Evolutionary conservation across 164 flowering plant species (phyloP).

Genomic region (Magnolia kwangsiensis): DNA sequence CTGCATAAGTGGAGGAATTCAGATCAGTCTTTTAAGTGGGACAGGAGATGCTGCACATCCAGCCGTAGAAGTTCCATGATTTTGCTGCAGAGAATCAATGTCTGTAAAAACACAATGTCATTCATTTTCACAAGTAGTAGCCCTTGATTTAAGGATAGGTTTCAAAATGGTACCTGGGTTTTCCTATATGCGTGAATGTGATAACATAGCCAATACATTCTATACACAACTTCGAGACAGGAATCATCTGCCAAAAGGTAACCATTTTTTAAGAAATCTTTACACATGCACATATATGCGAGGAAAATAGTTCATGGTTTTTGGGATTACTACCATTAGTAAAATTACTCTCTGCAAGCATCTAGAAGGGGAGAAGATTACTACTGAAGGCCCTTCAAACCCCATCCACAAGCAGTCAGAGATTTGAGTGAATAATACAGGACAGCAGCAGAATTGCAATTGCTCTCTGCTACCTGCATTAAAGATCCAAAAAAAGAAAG

Average conservation of each 20-base stretch:
- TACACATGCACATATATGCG: not conserved
- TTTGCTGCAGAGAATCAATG: slow-evolving; percentile 59
- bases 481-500: no score
- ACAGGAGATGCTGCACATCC: slow-evolving; percentile 94
- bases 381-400: no score
- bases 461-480: no score
- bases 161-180: slow-evolving; percentile 49
- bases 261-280: not conserved
- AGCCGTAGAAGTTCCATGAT: slow-evolving; percentile 39
- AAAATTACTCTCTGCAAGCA: no score
- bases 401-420: no score
- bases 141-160: not conserved
- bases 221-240: slow-evolving; percentile 87
- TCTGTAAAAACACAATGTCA: not conserved
- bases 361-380: no score
- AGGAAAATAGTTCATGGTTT: not conserved
- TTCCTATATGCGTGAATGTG: slow-evolving; percentile 88
- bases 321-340: not conserved
- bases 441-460: no score
- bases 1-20: slow-evolving; percentile 80
- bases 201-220: slow-evolving; percentile 95
- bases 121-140: not conserved
- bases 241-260: slow-evolving; percentile 61
- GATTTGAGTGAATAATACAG: no score
- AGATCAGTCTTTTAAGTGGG: slow-evolving; percentile 76